Evolutionary conservation across 139 green algal genomes (phyloP), one percentile per base, ranked within the genome.

Genomic region (Tetradesmus obliquus): DNA sequence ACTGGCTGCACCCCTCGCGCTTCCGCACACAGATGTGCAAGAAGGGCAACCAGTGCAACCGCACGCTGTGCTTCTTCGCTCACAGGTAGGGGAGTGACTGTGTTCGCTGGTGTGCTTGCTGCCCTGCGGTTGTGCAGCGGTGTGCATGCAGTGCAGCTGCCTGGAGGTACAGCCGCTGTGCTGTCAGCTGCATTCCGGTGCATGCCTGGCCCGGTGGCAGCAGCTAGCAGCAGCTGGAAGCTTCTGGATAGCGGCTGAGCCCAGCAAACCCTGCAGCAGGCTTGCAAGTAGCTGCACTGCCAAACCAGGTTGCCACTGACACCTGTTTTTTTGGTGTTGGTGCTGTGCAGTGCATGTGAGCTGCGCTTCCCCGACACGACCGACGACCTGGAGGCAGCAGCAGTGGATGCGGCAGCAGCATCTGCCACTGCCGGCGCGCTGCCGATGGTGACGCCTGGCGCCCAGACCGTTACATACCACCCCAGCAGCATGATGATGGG

Each of bases 1-100:
- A 90, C 71, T 84, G 96, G 96, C 92, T 98, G 62, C 96, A 98
- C 86, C 96, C 96, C 1, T 94, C 93, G 0, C 91, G 95, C 89
- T 94, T 92, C 91, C n/a, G 91, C 15, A 93, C 91, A 57, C 91
- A 92, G 82, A 91, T 95, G 86, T 97, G 95, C 92, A 88, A 88
- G 66, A 87, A 88, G 24, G 79, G 88, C 88, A 85, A 72, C n/a
- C 79, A 87, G 76, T 91, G 88, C 88, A 91, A 91, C 32, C 66
- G 88, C 55, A 86, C 79, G 4, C 79, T 91, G n/a, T 91, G 88
- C 88, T 91, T 91, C 57, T 91, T 91, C 71, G 88, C 88, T 7
- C 88, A 91, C 57, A 87, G 79, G 79, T 83, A 19, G 24, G 79
- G 22, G 15, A 54, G 79, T 0, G 24, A 55, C 79, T 3, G n/a